Conservation (phyloP, 2,329 filamentous ascomycete genomes). For the Dactylellina sp. region DNA sequence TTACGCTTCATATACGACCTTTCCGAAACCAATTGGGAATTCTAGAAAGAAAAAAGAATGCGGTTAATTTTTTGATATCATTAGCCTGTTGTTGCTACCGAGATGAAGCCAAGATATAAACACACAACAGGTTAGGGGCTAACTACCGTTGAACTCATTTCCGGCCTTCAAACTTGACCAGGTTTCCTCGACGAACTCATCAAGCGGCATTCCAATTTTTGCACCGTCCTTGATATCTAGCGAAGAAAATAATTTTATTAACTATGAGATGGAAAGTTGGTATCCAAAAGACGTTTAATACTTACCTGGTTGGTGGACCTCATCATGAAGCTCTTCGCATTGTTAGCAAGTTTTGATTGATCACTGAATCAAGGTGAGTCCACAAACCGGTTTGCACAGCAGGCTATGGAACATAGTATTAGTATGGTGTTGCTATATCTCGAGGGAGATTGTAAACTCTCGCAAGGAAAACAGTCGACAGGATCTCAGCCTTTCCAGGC, state of each 20-base stretch:
- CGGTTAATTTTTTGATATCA: background rate
- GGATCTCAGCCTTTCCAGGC: too few relatives aligned
- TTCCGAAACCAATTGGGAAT: conserved; percentile 42
- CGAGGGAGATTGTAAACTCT: too few relatives aligned
- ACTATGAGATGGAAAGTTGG: too few relatives aligned
- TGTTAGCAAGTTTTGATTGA: too few relatives aligned
- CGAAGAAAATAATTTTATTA: background rate
- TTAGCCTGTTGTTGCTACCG: conserved; percentile 6
- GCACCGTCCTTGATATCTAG: conserved; percentile 64
- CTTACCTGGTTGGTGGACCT: conserved; percentile 63
- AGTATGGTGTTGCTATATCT: too few relatives aligned
- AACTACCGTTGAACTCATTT: conserved; percentile 64
- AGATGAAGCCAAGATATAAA: background rate
- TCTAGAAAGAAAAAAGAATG: conserved; percentile 8
- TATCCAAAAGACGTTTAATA: too few relatives aligned
- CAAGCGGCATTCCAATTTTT: conserved; percentile 67
- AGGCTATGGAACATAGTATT: too few relatives aligned
- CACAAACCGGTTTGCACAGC: conserved; percentile 42
- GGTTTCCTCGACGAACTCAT: conserved; percentile 65
- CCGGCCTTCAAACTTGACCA: conserved; percentile 65
- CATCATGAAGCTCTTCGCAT: conserved; percentile 66
- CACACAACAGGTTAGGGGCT: background rate
- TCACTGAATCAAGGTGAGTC: background rate
- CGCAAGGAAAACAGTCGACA: too few relatives aligned
- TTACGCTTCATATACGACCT: conserved; percentile 33